A percentile compares a stretch with the other conserved stretches of the same genome.
Evolutionary conservation across 257 asterid species (phyloP).

Genomic region (Knoxia roxburghii): DNA sequence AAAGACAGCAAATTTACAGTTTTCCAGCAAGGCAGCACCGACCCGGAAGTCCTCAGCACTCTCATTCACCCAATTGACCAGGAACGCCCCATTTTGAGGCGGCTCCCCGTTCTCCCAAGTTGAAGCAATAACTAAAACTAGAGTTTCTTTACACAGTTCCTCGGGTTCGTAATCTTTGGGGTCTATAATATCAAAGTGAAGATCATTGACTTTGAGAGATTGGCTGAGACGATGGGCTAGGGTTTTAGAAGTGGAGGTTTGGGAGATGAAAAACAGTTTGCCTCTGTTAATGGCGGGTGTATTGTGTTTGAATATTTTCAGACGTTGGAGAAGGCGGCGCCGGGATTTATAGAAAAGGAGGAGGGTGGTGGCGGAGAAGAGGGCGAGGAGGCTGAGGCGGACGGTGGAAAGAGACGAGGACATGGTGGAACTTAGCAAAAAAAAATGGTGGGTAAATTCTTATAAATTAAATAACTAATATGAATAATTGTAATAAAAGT

Average conservation of each 20-base stretch:
- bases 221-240: conserved; percentile 80
- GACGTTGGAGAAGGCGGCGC: conserved; percentile 52
- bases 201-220: conserved; percentile 35
- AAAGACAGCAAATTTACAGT: conserved; percentile 65
- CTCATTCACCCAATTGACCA: conserved; percentile 81
- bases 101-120: conserved; percentile 91
- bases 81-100: conserved; percentile 62
- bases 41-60: conserved; percentile 94
- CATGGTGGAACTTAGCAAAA: conserved; percentile 47
- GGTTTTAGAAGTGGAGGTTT: conserved; percentile 71
- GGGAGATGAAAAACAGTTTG: conserved; percentile 70
- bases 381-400: conserved; percentile 61
- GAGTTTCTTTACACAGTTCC: conserved; percentile 61
- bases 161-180: conserved; percentile 89
- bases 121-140: conserved; percentile 63
- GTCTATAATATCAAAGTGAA: conserved; percentile 64
- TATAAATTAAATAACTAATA: no score
- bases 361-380: conserved; percentile 75
- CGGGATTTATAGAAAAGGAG: conserved; percentile 78
- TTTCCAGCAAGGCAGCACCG: conserved; percentile 62
- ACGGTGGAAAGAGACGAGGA: conserved; percentile 43
- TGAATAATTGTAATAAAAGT: no score
- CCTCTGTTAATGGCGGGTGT: conserved; percentile 38
- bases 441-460: no score
- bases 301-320: conserved; percentile 20